Base-by-base conservation (phyloP, 2,329 filamentous ascomycete species). In the Ceratocystis alfenasii region DNA sequence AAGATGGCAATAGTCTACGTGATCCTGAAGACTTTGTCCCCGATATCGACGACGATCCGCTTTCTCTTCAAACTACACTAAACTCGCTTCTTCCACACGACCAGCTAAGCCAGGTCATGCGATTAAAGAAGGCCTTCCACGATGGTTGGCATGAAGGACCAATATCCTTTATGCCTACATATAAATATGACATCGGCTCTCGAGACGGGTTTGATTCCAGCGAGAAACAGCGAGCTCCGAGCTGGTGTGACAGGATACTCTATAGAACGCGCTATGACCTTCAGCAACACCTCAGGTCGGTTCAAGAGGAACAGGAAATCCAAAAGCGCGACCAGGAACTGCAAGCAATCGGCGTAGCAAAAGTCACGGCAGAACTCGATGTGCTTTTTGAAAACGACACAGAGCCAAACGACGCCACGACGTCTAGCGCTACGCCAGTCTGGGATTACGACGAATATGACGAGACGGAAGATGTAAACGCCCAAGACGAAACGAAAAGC, bases 161-260 rank as follows among this genome's bases (percentile, higher is more conserved):
- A 0, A 92, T 99, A 66, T 84, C 84, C 0, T 99, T 99, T 72
- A 74, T 97, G 17, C 94, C 94, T 1, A 95, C 94, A 0, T 99
- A 99, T 76, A 99, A 99, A 74, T 99, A 99, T 71, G 95, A 99
- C 72, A 81, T 96, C 33, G 94, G 94, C n/a, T 95, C 88, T 36
- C 84, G 96, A 41, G 89, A 89, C 1, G 82, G 91, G 36, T 99
- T 96, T 73, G 95, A 99, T 76, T 90, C 92, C 0, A 96, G 92
- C 70, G 94, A 97, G 73, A 99, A 99, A 77, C 87, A 87, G 69
- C 83, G 95, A 64, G 88, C 89, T 1, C 94, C 94, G 2, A 96
- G 91, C 73, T 99, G 94, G 93, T 99, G 94, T 74, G 94, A 99
- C 76, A 87, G 94, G 17, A 92, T 99, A 59, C 76, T 99, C 0